Conservation (phyloP, 371 early-diverging fungal species). For the Mortierella sp. region DNA sequence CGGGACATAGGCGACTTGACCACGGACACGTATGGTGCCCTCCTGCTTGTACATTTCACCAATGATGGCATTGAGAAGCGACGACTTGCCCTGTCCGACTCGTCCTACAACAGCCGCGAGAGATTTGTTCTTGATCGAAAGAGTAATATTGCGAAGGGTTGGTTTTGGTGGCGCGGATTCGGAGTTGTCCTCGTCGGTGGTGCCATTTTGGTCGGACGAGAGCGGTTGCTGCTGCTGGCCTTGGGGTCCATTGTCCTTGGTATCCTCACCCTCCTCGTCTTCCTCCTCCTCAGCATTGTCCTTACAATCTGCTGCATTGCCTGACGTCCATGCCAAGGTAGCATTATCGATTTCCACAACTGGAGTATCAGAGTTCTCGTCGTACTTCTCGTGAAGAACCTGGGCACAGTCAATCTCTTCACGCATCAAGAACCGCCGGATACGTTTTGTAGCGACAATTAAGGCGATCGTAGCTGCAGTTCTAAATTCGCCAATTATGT, state of each 20-base stretch:
- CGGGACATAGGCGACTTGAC: no score
- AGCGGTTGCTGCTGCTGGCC: slow-evolving; percentile 12
- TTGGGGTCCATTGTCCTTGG: background rate
- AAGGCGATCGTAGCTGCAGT: slow-evolving; percentile 80
- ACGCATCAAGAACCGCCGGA: slow-evolving; percentile 79
- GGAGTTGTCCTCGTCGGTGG: background rate
- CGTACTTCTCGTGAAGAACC: slow-evolving; percentile 49
- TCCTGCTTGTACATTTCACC: no score
- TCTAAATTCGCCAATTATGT: background rate
- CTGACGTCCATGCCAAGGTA: slow-evolving; percentile 48
- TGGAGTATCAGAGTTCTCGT: background rate
- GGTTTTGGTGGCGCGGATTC: slow-evolving; percentile 38
- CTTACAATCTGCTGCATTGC: background rate
- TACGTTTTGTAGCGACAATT: slow-evolving; percentile 84
- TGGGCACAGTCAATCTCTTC: slow-evolving; percentile 83
- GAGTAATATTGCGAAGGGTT: no score
- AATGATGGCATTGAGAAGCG: no score
- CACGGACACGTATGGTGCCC: no score
- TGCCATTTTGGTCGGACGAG: background rate
- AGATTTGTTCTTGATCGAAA: no score
- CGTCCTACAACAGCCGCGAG: no score
- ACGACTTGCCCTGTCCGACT: no score
- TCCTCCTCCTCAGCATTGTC: slow-evolving; percentile 20
- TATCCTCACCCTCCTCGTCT: slow-evolving; percentile 13
- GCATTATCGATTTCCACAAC: slow-evolving; percentile 56